These are phyloP conservation scores for Cyberlindnera euphorbiiphila DNA, from an alignment of 805 yeast species.

Conservation along the genomic window DNA sequence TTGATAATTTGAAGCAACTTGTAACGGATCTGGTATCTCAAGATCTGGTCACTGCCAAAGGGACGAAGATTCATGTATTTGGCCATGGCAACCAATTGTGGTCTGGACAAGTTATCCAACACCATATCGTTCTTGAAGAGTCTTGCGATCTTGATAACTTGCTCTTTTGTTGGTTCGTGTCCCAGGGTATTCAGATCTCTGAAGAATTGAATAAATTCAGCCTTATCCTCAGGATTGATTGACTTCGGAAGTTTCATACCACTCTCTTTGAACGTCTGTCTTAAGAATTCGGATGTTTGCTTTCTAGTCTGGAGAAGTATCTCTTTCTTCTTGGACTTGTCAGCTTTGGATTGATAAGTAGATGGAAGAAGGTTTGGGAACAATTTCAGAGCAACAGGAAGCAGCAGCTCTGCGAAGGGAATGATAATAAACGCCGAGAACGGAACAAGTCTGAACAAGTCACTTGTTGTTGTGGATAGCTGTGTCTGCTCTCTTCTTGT, in stretches of 20 bases:
- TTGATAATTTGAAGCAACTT: constrained; percentile 84
- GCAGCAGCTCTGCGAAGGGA: constrained; percentile 90
- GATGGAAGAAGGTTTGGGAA: constrained; percentile 95
- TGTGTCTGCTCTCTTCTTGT: constrained; percentile 89
- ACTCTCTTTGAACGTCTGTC: constrained; percentile 61
- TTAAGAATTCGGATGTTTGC: constrained; percentile 56
- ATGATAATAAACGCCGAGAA: constrained; percentile 85
- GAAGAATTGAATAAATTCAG: constrained; percentile 76
- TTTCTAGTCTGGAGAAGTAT: constrained; percentile 59
- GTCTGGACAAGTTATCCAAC: constrained; percentile 86
- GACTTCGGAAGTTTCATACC: constrained; percentile 66
- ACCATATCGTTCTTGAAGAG: constrained; percentile 91
- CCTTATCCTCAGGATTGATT: constrained; percentile 66
- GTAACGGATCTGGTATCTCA: constrained; percentile 92
- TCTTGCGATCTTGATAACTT: constrained; percentile 78
- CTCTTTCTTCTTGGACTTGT: constrained; percentile 54
- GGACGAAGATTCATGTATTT: constrained; percentile 88
- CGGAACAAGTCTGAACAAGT: constrained; percentile 84
- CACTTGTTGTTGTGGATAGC: constrained; percentile 80
- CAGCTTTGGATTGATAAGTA: constrained; percentile 71
- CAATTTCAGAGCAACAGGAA: constrained; percentile 85
- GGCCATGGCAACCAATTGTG: constrained; percentile 89
- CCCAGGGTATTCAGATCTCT: constrained; percentile 61
- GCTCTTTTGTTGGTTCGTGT: constrained; percentile 60
- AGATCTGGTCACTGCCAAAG: constrained; percentile 86